phyloP scores from a whole-genome alignment of 2,329 filamentous ascomycete species.

The Ilyonectria destructans region DNA sequence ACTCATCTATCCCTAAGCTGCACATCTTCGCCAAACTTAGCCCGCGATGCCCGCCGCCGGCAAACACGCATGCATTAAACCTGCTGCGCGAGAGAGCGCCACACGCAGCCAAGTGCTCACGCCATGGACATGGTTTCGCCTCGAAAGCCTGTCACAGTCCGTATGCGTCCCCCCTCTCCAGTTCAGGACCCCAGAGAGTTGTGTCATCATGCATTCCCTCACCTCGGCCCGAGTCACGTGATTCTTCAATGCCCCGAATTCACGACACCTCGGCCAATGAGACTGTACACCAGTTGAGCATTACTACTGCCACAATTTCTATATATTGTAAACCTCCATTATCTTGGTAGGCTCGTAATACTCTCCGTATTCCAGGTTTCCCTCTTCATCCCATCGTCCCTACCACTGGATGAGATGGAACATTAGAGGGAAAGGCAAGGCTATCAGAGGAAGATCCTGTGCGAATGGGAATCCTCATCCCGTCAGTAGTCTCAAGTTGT shows the following conservation, averaged over 20 bases:
- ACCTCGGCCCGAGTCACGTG: conserved; percentile 36
- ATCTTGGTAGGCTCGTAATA: too few relatives aligned
- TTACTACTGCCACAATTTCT: too few relatives aligned
- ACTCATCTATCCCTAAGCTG: conserved; percentile 4
- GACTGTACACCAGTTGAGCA: background rate
- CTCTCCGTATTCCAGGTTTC: too few relatives aligned
- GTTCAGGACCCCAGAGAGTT: conserved; percentile 25
- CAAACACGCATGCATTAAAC: conserved; percentile 25
- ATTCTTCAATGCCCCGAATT: background rate
- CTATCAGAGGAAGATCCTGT: background rate
- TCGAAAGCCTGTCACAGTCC: conserved; percentile 18
- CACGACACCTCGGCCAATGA: too few relatives aligned
- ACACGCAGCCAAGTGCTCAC: conserved; percentile 23
- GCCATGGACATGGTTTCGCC: conserved; percentile 24
- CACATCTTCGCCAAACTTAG: conserved; percentile 4
- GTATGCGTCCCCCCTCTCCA: conserved; percentile 14
- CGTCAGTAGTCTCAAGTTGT: background rate
- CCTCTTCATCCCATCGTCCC: too few relatives aligned
- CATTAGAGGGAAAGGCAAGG: too few relatives aligned
- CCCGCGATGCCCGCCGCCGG: conserved; percentile 12
- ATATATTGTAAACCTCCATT: too few relatives aligned
- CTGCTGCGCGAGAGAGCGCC: conserved; percentile 18
- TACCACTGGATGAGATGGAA: too few relatives aligned
- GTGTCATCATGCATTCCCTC: conserved; percentile 41
- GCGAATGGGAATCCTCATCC: background rate